Percentiles rank a stretch among this genome's conserved stretches.
These are phyloP conservation scores for Mucor sp. DNA, from an alignment of 371 early-diverging fungal species.

Conservation along the genomic window DNA sequence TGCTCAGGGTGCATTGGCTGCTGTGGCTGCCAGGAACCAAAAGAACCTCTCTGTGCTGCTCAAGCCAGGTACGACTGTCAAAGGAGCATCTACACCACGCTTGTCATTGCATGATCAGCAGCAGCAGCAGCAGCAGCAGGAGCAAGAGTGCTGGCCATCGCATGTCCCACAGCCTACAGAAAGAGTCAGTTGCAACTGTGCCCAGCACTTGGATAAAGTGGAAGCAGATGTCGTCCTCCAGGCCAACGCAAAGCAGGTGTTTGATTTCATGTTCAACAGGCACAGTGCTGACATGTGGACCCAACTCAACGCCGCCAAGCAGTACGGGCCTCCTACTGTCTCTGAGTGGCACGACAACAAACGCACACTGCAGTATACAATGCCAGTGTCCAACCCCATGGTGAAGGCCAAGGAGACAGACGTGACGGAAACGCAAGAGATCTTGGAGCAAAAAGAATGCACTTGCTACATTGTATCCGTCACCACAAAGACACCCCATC, in stretches of 20 bases:
- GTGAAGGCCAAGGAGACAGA: constrained; percentile 59
- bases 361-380: constrained; percentile 50
- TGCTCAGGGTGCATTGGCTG: constrained; percentile 35
- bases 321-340: constrained; percentile 31
- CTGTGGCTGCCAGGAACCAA: constrained; percentile 6
- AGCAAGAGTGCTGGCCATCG: constrained; percentile 18
- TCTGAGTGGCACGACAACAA: constrained; percentile 30
- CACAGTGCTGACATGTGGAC: constrained; percentile 37
- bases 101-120: not conserved
- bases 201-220: constrained; percentile 66
- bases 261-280: constrained; percentile 56
- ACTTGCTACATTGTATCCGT: constrained; percentile 37
- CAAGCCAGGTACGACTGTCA: not conserved
- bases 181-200: constrained; percentile 62
- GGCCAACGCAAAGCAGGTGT: constrained; percentile 58
- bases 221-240: constrained; percentile 51
- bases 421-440: constrained; percentile 53
- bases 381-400: constrained; percentile 61
- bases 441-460: constrained; percentile 40
- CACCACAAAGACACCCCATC: constrained; percentile 41
- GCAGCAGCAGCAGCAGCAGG: no score
- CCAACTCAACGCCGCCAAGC: constrained; percentile 42
- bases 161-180: constrained; percentile 35
- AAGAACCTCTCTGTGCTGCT: not conserved
- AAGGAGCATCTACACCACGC: not conserved